Evolutionary conservation across 2,329 filamentous ascomycete genomes (phyloP).

Genomic region (Aspergillus pseudoterreus): DNA sequence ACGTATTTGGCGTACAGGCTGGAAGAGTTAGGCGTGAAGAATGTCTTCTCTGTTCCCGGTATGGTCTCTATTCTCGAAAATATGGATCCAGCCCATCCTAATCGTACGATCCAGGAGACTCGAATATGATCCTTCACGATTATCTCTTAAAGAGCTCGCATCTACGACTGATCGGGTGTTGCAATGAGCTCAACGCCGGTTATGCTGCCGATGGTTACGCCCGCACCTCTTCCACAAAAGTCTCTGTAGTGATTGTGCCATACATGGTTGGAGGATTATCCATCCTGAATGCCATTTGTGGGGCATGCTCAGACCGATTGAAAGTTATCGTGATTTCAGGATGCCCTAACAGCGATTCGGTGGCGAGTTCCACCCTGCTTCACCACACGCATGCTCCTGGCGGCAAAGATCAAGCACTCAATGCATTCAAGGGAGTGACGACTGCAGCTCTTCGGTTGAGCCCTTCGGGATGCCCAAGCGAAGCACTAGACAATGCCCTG

Average conservation of each 20-base stretch:
- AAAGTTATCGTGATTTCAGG: slow-evolving; percentile 5
- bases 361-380: background rate
- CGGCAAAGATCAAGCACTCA: background rate
- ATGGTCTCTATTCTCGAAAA: background rate
- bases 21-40: slow-evolving; percentile 6
- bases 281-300: background rate
- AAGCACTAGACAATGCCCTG: background rate
- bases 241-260: background rate
- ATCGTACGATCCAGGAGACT: background rate
- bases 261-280: slow-evolving; percentile 1
- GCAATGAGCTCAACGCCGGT: slow-evolving; percentile 3
- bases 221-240: background rate
- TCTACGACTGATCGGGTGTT: background rate
- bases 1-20: slow-evolving; percentile 5
- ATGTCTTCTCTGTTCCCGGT: slow-evolving; percentile 13
- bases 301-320: slow-evolving; percentile 1
- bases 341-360: background rate
- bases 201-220: slow-evolving; percentile 4
- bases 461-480: background rate
- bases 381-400: background rate
- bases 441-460: background rate
- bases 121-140: background rate
- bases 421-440: background rate
- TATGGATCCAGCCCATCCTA: background rate
- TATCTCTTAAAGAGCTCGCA: background rate